Conservation (phyloP, 1,284 basidiomycete species). For the Fereydounia khargensis region DNA sequence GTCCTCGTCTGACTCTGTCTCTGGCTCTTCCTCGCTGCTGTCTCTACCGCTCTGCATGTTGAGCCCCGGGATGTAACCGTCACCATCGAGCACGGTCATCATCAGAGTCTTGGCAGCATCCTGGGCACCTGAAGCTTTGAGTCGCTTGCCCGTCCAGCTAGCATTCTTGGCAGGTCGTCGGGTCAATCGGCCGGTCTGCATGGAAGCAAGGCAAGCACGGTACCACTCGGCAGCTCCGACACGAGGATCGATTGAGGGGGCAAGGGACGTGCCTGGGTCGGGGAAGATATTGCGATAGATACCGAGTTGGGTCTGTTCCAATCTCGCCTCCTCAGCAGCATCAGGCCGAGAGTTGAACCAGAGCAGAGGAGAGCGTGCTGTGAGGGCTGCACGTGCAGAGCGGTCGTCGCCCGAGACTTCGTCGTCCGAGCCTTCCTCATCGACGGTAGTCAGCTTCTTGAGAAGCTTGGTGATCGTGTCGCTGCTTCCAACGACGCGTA, state of each 20-base stretch:
- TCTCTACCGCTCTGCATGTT: conserved; percentile 6
- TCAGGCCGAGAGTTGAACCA: conserved; percentile 80
- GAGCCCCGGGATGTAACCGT: conserved; percentile 30
- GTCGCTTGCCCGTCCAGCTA: conserved; percentile 41
- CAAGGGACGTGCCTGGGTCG: conserved; percentile 49
- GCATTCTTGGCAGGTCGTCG: conserved; percentile 6
- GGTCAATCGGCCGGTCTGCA: conserved; percentile 34
- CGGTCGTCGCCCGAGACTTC: conserved; percentile 55
- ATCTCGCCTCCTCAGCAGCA: conserved; percentile 10
- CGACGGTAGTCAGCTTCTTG: conserved; percentile 15
- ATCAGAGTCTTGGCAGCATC: conserved; percentile 37
- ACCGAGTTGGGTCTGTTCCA: conserved; percentile 78
- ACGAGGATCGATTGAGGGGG: conserved; percentile 6
- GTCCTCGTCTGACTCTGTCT: conserved; percentile 3
- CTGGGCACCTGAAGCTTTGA: conserved; percentile 45
- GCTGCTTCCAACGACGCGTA: too few relatives aligned
- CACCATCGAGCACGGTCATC: conserved; percentile 46
- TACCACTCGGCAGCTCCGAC: conserved; percentile 16
- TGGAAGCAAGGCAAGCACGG: conserved; percentile 61
- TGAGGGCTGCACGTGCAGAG: conserved; percentile 64
- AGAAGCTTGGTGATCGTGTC: conserved; percentile 41
- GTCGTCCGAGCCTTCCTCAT: conserved; percentile 17
- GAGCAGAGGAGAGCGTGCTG: conserved; percentile 63
- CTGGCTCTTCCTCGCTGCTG: conserved; percentile 17
- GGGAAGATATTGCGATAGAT: conserved; percentile 77